Conservation (phyloP, 1,284 basidiomycete genomes). For the Tilletia setariae region DNA sequence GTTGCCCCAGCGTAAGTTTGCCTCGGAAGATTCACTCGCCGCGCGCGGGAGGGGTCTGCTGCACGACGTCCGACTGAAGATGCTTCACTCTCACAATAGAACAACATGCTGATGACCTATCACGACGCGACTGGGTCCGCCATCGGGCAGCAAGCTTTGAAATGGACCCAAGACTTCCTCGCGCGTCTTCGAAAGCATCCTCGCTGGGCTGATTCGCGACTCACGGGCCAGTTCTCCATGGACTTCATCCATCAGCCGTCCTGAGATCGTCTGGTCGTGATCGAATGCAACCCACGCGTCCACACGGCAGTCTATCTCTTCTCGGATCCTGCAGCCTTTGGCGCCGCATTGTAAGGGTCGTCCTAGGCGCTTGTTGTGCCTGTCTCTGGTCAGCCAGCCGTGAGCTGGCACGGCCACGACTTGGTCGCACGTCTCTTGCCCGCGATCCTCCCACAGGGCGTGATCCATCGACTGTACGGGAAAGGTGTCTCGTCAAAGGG, state of each 20-base stretch:
- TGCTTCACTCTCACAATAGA: too few relatives aligned
- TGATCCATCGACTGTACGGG: neutral
- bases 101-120: conserved; percentile 59
- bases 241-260: conserved; percentile 56
- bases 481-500: too few relatives aligned
- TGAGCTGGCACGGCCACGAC: conserved; percentile 56
- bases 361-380: conserved; percentile 26
- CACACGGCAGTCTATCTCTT: conserved; percentile 57
- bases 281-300: conserved; percentile 58
- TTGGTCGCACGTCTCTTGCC: conserved; percentile 53
- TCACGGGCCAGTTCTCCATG: conserved; percentile 57
- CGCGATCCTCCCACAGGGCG: conserved; percentile 28
- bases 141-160: conserved; percentile 51
- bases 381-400: conserved; percentile 29
- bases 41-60: too few relatives aligned
- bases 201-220: conserved; percentile 29
- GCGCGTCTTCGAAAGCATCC: conserved; percentile 42
- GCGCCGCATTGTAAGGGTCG: conserved; percentile 19
- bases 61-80: too few relatives aligned
- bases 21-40: too few relatives aligned
- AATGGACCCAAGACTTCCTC: conserved; percentile 55
- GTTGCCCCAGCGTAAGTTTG: conserved; percentile 52
- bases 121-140: conserved; percentile 48
- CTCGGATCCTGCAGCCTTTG: conserved; percentile 29
- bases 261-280: conserved; percentile 53